Conservation (phyloP, 2,329 filamentous ascomycete species). For the Penicillium capsulatum region DNA sequence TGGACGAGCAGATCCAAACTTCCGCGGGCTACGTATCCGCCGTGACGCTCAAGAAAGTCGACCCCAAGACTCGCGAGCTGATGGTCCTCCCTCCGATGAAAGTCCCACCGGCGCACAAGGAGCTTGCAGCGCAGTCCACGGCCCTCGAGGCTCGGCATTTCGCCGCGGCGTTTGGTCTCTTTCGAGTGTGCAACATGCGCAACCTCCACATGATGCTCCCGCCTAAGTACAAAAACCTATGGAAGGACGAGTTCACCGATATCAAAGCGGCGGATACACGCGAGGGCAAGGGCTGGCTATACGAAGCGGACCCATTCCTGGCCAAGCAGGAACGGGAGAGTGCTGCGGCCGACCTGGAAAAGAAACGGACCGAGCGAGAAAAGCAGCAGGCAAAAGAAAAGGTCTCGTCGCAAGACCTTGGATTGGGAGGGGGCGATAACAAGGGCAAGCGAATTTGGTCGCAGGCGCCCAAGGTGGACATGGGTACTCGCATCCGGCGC, state of each 20-base stretch:
- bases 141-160: conserved; percentile 90
- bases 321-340: conserved; percentile 75
- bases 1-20: conserved; percentile 54
- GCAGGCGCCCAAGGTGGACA: conserved; percentile 82
- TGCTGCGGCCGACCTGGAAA: conserved; percentile 68
- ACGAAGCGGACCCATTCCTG: conserved; percentile 90
- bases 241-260: conserved; percentile 80
- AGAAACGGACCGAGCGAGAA: conserved; percentile 70
- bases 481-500: conserved; percentile 75
- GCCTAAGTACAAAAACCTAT: conserved; percentile 80
- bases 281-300: conserved; percentile 78
- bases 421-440: conserved; percentile 35
- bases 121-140: conserved; percentile 70
- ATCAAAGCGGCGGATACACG: conserved; percentile 77
- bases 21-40: conserved; percentile 72
- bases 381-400: conserved; percentile 60
- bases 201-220: conserved; percentile 94
- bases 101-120: conserved; percentile 69
- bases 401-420: conserved; percentile 59
- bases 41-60: conserved; percentile 68
- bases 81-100: conserved; percentile 75
- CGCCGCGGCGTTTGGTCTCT: conserved; percentile 85
- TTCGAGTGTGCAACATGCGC: conserved; percentile 89
- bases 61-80: conserved; percentile 77
- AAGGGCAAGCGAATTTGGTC: conserved; percentile 70